Percentiles rank a stretch among this genome's conserved stretches.
These are phyloP conservation scores for Taphrina wiesneri DNA, from an alignment of 1,139 yeast species.

Conservation along the genomic window DNA sequence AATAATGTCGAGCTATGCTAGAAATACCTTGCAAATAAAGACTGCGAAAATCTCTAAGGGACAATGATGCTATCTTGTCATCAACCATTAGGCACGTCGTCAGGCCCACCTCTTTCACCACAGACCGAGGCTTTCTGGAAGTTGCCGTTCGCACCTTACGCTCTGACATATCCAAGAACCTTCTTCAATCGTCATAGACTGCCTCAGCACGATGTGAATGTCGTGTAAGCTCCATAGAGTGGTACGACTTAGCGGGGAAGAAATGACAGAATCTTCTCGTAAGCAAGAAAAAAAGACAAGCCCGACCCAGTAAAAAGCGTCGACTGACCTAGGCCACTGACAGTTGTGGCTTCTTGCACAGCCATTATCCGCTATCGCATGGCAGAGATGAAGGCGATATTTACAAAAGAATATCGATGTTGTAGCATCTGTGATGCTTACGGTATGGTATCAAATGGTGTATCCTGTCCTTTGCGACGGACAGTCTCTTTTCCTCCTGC, in stretches of 20 bases:
- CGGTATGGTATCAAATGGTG: too few species aligned
- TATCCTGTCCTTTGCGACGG: too few species aligned
- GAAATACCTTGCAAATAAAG: too few species aligned
- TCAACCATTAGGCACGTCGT: neutral
- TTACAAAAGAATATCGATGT: too few species aligned
- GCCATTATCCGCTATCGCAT: neutral
- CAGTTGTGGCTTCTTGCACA: neutral
- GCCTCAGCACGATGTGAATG: neutral
- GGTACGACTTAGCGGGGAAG: neutral
- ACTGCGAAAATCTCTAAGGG: neutral
- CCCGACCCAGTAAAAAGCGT: neutral
- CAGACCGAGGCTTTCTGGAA: neutral
- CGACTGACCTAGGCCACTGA: neutral
- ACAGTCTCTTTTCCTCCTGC: too few species aligned
- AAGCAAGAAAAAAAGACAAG: neutral
- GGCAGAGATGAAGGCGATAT: too few species aligned
- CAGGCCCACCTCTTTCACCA: neutral
- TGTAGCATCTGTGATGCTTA: too few species aligned
- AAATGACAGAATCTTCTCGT: slow-evolving; percentile 5
- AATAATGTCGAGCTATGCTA: too few species aligned
- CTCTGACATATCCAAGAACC: neutral
- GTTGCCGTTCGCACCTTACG: neutral
- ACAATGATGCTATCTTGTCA: too few species aligned
- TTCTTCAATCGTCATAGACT: neutral
- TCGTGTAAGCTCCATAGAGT: neutral